Evolutionary conservation across 2,329 filamentous ascomycete species (phyloP), one percentile per base, ranked within the genome.

Genomic region (Trichoderma citrinoviride): DNA sequence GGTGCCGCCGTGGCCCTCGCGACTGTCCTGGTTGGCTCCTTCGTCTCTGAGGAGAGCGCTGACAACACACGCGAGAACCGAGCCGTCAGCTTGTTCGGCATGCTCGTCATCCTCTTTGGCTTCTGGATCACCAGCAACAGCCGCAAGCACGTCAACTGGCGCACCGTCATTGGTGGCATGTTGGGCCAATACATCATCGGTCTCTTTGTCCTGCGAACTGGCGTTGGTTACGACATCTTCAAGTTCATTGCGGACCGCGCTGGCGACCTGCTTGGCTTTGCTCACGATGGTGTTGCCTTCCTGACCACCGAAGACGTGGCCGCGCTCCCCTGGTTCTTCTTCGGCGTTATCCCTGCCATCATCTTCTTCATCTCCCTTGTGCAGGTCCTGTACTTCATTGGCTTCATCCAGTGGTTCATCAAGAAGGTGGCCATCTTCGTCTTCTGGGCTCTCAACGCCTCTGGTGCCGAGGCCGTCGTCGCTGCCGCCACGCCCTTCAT

Each of bases 351-450:
- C n/a, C 92, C 93, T 0, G 88, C 93, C 71, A 96, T 97, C 78
- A 92, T 97, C 80, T 97, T 97, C 86, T 97, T 97, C 86, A 90
- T 97, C 65, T 87, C 93, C 1, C 82, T 97, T n/a, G 92, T 96
- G 27, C 91, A 96, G 77, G 85, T 97, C 15, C 78, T 96, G 49
- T 96, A 91, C 81, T 90, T 93, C 81, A 83, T 88, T 71, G 90
- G 90, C 2, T 82, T 93, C 68, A 80, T 97, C 61, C 93, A 96
- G 78, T 97, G 93, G 93, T 92, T 93, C 78, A 87, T 97, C 73
- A 82, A 83, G 70, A 97, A 97, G 78, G 91, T 95, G 71, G 92
- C 93, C 66, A 84, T 86, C 58, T 93, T 97, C 78, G 96, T 97
- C 84, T 96, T 94, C 85, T 96, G 92, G 90, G 85, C 83, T 50